Evolutionary conservation across 441 rosid species (phyloP).

Genomic region (Gossypium gossypioides): DNA sequence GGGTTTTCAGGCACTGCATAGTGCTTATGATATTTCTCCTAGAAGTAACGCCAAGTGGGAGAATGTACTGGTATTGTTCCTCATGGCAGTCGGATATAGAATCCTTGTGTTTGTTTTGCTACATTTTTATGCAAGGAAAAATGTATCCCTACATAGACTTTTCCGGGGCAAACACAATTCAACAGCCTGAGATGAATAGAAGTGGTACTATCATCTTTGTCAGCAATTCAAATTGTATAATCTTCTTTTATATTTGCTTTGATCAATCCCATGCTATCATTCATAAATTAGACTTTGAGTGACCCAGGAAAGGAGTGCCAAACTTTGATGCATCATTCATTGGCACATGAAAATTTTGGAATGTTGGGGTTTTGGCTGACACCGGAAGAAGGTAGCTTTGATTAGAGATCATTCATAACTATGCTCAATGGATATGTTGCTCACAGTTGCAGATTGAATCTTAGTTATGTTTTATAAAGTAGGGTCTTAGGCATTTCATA

Average conservation of each 20-base stretch:
- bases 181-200: conserved; percentile 40
- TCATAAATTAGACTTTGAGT: neutral
- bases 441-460: too few species aligned
- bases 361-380: neutral
- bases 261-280: neutral
- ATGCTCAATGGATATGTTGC: neutral
- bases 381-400: neutral
- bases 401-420: neutral
- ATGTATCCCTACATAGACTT: conserved; percentile 31
- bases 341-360: neutral
- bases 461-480: neutral
- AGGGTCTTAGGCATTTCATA: neutral
- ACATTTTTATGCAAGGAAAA: conserved; percentile 49
- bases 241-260: conserved; percentile 5
- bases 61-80: conserved; percentile 60
- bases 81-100: conserved; percentile 74
- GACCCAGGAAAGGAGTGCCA: neutral
- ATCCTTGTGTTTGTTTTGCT: conserved; percentile 51
- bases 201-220: conserved; percentile 8
- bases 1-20: conserved; percentile 65
- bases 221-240: conserved; percentile 10
- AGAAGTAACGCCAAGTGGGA: conserved; percentile 71
- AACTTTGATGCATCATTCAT: neutral
- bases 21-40: conserved; percentile 65
- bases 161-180: conserved; percentile 33